Percentiles rank a stretch among this genome's conserved stretches.
phyloP scores from a whole-genome alignment of 495 filamentous ascomycete genomes.

The Bombardia bombarda region DNA sequence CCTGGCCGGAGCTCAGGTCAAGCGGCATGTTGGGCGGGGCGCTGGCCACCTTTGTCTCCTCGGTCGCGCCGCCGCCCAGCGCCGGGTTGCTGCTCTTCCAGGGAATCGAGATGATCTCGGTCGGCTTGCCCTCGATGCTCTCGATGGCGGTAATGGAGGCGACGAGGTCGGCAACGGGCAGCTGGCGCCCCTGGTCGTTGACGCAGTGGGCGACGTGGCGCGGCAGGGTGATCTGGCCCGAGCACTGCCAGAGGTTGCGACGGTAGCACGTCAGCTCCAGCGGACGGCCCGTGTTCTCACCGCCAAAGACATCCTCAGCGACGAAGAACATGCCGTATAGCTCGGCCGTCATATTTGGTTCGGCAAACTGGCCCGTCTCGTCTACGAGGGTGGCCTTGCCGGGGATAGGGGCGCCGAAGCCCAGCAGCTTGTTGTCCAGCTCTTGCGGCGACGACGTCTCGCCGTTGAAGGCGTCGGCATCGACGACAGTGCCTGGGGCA shows the following conservation, averaged over 20 bases:
- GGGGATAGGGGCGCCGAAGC: conserved; percentile 64
- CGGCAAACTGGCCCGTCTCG: conserved; percentile 25
- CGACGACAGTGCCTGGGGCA: conserved; percentile 12
- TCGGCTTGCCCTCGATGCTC: conserved; percentile 77
- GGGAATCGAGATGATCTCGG: conserved; percentile 87
- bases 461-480: conserved; percentile 33
- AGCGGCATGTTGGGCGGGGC: conserved; percentile 55
- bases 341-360: conserved; percentile 68
- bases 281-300: conserved; percentile 44
- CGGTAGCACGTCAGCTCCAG: conserved; percentile 89
- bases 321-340: conserved; percentile 95
- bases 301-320: conserved; percentile 59
- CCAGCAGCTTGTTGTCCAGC: conserved; percentile 46
- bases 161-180: conserved; percentile 65
- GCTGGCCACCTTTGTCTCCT: conserved; percentile 40
- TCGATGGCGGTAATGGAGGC: conserved; percentile 81
- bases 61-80: conserved; percentile 33
- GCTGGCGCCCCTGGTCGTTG: conserved; percentile 69
- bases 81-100: conserved; percentile 74
- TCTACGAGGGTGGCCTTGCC: conserved; percentile 51
- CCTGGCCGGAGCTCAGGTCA: conserved; percentile 63
- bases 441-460: conserved; percentile 29
- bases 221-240: conserved; percentile 71
- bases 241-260: conserved; percentile 83
- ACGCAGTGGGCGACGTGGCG: conserved; percentile 63